A percentile compares a stretch with the other conserved stretches of the same genome.
phyloP scores from a whole-genome alignment of 805 yeast species.

The Wickerhamiella occidentalis region DNA sequence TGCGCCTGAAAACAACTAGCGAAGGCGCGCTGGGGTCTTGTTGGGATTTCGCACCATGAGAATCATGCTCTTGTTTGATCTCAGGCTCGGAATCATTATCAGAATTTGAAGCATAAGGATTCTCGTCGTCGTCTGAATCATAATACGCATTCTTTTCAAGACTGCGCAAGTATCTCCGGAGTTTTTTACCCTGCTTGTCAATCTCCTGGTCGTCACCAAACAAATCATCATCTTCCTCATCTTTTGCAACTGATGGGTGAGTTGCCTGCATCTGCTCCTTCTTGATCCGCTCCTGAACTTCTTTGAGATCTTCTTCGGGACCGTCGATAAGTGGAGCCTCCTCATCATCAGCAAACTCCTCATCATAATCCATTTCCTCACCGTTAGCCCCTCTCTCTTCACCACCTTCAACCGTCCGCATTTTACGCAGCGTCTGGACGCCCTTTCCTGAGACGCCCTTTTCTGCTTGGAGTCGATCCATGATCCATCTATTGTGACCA shows the following conservation, averaged over 20 bases:
- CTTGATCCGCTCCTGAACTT: slow-evolving; percentile 49
- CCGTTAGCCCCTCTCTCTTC: slow-evolving; percentile 42
- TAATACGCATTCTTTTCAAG: slow-evolving; percentile 79
- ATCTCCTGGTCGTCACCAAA: slow-evolving; percentile 60
- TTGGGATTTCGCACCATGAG: slow-evolving; percentile 11
- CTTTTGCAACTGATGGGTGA: slow-evolving; percentile 62
- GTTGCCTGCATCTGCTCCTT: slow-evolving; percentile 32
- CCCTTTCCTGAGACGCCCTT: slow-evolving; percentile 29
- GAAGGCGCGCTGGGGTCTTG: slow-evolving; percentile 22
- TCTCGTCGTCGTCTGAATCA: slow-evolving; percentile 72
- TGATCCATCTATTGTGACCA: slow-evolving; percentile 84
- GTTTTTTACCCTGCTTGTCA: slow-evolving; percentile 81
- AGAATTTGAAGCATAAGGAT: slow-evolving; percentile 61
- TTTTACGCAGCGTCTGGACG: slow-evolving; percentile 13
- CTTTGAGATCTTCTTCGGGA: slow-evolving; percentile 84
- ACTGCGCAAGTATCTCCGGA: slow-evolving; percentile 70
- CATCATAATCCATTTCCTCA: slow-evolving; percentile 89
- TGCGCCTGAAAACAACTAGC: slow-evolving; percentile 24
- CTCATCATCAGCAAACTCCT: slow-evolving; percentile 96
- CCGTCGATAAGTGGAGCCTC: slow-evolving; percentile 98
- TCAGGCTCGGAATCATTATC: slow-evolving; percentile 36
- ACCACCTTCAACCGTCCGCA: slow-evolving; percentile 31
- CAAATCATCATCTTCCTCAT: slow-evolving; percentile 48
- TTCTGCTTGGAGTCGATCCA: slow-evolving; percentile 48
- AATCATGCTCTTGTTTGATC: slow-evolving; percentile 31